Evolutionary conservation across 805 yeast species (phyloP), one percentile per base, ranked within the genome.

Genomic region (Brettanomyces naardenensis): DNA sequence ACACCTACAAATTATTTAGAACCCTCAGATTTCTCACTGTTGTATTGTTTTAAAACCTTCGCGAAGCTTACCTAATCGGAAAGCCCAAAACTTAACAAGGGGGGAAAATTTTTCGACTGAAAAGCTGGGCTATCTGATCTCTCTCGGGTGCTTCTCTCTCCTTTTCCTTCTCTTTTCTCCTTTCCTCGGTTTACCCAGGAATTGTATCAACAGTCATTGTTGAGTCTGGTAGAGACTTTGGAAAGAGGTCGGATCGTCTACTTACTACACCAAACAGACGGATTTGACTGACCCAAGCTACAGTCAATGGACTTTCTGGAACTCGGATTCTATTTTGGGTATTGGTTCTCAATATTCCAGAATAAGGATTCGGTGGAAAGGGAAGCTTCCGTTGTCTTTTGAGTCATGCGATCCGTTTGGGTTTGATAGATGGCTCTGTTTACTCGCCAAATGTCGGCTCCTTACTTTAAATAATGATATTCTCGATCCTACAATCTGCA

Each of bases 81-180:
- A n/a, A n/a, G n/a, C n/a, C n/a, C n/a, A n/a, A n/a, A n/a, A n/a
- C n/a, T n/a, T n/a, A n/a, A n/a, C n/a, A n/a, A n/a, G n/a, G n/a
- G n/a, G n/a, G n/a, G n/a, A n/a, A n/a, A n/a, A n/a, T n/a, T n/a
- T n/a, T n/a, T n/a, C n/a, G n/a, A n/a, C n/a, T n/a, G n/a, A n/a
- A n/a, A n/a, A n/a, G n/a, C n/a, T n/a, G n/a, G n/a, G n/a, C n/a
- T n/a, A n/a, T n/a, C n/a, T n/a, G n/a, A n/a, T n/a, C n/a, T 11
- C 15, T 27, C 35, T 23, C 10, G n/a, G 23, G 27, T 22, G 38
- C 22, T 9, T 31, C 21, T 36, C 43, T 35, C 39, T 25, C 14
- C 23, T 33, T 27, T 26, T 33, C 7, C 26, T 11, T 23, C 11
- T 23, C 7, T 11, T 23, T 11, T 23, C 26, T 23, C 11, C 26